A percentile compares a stretch with the other conserved stretches of the same genome.
These are phyloP conservation scores for Chaetomiaceae sp. DNA, from an alignment of 2,329 filamentous ascomycete genomes.

Conservation along the genomic window DNA sequence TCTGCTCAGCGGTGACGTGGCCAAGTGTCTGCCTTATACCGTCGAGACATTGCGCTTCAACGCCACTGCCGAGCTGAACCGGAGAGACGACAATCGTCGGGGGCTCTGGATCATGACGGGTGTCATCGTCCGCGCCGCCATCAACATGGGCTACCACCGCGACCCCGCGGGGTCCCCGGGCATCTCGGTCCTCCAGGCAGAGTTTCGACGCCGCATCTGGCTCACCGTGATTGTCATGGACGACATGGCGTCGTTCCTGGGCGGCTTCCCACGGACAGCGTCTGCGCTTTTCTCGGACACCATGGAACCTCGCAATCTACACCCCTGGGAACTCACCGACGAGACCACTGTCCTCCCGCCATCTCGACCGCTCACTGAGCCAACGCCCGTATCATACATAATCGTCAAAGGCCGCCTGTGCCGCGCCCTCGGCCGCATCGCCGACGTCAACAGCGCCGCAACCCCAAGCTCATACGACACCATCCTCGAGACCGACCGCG, in stretches of 20 bases:
- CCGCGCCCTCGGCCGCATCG: slow-evolving; percentile 44
- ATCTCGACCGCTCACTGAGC: slow-evolving; percentile 43
- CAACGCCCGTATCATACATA: slow-evolving; percentile 46
- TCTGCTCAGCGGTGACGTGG: slow-evolving; percentile 47
- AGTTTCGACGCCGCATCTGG: slow-evolving; percentile 37
- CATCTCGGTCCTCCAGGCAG: slow-evolving; percentile 45
- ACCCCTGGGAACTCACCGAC: slow-evolving; percentile 49
- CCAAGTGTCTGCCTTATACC: slow-evolving; percentile 44
- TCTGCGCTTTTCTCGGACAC: slow-evolving; percentile 45
- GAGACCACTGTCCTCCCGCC: slow-evolving; percentile 44
- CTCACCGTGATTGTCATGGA: slow-evolving; percentile 46
- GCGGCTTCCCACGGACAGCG: slow-evolving; percentile 45
- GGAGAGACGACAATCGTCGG: slow-evolving; percentile 47
- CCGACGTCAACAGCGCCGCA: slow-evolving; percentile 33
- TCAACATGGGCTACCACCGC: slow-evolving; percentile 51
- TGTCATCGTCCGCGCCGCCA: slow-evolving; percentile 47
- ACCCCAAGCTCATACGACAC: slow-evolving; percentile 18
- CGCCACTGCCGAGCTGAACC: slow-evolving; percentile 47
- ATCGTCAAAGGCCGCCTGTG: slow-evolving; percentile 47
- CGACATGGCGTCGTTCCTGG: slow-evolving; percentile 48
- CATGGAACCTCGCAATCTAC: slow-evolving; percentile 46
- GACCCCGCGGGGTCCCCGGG: slow-evolving; percentile 32
- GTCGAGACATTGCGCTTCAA: slow-evolving; percentile 50
- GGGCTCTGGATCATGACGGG: slow-evolving; percentile 47
- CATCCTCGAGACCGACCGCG: slow-evolving; percentile 35